Evolutionary conservation across 805 yeast species (phyloP), one percentile per base, ranked within the genome.

Genomic region (Maudiozyma barnettii): DNA sequence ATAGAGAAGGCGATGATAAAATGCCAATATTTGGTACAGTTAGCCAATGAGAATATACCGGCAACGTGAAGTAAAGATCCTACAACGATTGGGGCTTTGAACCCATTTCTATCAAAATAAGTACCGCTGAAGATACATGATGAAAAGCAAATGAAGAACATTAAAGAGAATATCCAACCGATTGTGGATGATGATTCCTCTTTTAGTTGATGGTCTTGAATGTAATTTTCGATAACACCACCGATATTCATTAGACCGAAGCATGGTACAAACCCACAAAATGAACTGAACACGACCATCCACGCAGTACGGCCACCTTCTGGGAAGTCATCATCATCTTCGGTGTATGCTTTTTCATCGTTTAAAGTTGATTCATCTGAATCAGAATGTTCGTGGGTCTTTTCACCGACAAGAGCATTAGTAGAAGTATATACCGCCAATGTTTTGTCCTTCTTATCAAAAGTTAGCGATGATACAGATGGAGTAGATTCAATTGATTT

Each of bases 101-200:
- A 67, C 1, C 84, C 84, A 43, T 71, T 68, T 49, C 72, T 63
- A 54, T 79, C 85, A 54, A 79, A 79, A 13, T 76, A 65, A 9
- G 79, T 75, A 1, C 85, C 89, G 9, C 75, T 70, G 23, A 78
- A 61, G 30, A 78, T 67, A 7, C 79, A 75, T 1, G 74, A 66
- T 13, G 71, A 60, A 55, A 74, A 78, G 10, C 75, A 66, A 26
- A 79, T 58, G 30, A 76, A 72, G 48, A 75, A 60, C 58, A 71
- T 76, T 23, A 81, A 60, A 1, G 87, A 79, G 53, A 82, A 82
- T 29, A 82, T 73, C 86, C 87, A 79, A 4, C 84, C 74, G 5
- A 79, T 69, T 1, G 75, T 63, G 2, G 82, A 71, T 1, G 77
- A 67, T 5, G 71, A 59, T 5, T 67, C 63, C 40, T 70, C 54